phyloP scores from a whole-genome alignment of 2,329 filamentous ascomycete genomes.

The Myriosclerotinia duriaeana region DNA sequence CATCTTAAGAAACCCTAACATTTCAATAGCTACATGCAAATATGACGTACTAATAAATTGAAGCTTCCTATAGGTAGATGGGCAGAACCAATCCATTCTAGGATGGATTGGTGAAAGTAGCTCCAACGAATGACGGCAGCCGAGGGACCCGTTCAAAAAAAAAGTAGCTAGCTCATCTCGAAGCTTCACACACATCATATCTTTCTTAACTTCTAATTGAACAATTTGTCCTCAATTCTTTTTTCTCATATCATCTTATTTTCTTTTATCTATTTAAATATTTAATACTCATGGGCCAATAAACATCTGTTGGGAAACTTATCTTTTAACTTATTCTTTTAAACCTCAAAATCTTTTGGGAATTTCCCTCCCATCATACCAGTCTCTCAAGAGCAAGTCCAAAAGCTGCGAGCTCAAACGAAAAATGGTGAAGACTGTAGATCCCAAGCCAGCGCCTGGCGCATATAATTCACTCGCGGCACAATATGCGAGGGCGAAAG shows the following conservation, averaged over 20 bases:
- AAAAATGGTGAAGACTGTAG: constrained; percentile 30
- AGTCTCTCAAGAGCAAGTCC: neutral
- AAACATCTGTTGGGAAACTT: neutral
- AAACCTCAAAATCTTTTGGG: neutral
- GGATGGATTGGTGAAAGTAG: neutral
- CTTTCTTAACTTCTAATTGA: neutral
- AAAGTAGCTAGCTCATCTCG: neutral
- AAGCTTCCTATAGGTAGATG: constrained; percentile 7
- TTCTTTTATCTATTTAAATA: neutral
- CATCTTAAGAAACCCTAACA: neutral
- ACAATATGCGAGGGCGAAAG: constrained; percentile 40
- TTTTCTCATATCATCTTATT: neutral
- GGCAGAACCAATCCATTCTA: neutral
- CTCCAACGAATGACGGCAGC: constrained; percentile 15
- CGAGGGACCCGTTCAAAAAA: constrained; percentile 15
- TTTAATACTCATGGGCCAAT: neutral
- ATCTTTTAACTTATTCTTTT: neutral
- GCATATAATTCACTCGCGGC: constrained; percentile 37
- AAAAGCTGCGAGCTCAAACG: constrained; percentile 9
- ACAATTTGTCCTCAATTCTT: constrained; percentile 20
- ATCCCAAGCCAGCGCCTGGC: constrained; percentile 37
- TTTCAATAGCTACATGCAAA: neutral
- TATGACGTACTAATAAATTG: neutral
- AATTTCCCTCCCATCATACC: neutral
- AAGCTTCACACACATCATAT: too few species aligned